Evolutionary conservation across 176 grass and related monocot genomes (phyloP).

Genomic region (Ensete glaucum): DNA sequence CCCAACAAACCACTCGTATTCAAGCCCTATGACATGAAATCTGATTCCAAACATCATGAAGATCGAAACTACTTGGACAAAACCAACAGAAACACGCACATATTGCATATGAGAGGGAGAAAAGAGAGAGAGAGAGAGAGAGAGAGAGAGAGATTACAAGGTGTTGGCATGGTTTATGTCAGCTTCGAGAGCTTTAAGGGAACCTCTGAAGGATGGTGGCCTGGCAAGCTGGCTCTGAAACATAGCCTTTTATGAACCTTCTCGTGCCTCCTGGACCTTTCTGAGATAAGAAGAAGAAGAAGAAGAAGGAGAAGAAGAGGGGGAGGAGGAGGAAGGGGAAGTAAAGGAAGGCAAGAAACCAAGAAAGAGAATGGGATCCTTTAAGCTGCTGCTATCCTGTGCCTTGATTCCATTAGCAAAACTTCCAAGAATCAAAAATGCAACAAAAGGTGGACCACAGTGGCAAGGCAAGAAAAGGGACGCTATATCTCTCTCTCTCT

Average conservation of each 20-base stretch:
- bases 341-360: slow-evolving; percentile 25
- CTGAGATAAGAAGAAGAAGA: slow-evolving; percentile 21
- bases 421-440: not conserved
- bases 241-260: slow-evolving; percentile 35
- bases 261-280: not conserved
- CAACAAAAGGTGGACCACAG: not conserved
- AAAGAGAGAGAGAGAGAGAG: not conserved
- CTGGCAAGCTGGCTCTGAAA: slow-evolving; percentile 54
- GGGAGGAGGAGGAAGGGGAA: slow-evolving; percentile 27
- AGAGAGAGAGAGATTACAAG: slow-evolving; percentile 42
- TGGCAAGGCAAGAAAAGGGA: not conserved
- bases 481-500: not conserved
- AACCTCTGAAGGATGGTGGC: slow-evolving; percentile 76
- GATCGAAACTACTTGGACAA: not conserved
- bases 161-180: slow-evolving; percentile 97
- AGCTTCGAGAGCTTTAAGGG: slow-evolving; percentile 92
- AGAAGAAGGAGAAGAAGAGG: slow-evolving; percentile 19
- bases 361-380: slow-evolving; percentile 22
- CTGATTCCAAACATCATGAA: not conserved
- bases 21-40: slow-evolving; percentile 18
- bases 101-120: too few species aligned
- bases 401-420: not conserved
- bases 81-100: slow-evolving; percentile 7
- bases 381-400: not conserved
- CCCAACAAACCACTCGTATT: slow-evolving; percentile 9